Evolutionary conservation across 2,329 filamentous ascomycete genomes (phyloP).

Genomic region (Aureobasidium sp.): DNA sequence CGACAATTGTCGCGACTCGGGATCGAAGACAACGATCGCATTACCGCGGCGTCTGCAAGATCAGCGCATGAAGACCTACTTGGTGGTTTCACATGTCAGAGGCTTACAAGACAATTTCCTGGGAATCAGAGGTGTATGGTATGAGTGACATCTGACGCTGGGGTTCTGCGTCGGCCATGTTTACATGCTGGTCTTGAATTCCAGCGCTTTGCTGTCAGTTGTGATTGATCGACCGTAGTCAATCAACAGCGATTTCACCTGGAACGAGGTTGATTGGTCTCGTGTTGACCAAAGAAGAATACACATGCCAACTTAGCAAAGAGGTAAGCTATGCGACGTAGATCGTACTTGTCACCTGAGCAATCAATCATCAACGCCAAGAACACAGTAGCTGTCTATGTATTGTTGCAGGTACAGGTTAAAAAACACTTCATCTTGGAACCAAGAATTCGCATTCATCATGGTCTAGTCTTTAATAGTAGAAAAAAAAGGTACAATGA

Average conservation of each 20-base stretch:
- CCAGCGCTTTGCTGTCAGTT: background rate
- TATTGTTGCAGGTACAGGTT: background rate
- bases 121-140: conserved; percentile 64
- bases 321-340: background rate
- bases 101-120: conserved; percentile 55
- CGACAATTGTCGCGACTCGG: conserved; percentile 73
- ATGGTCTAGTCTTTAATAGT: background rate
- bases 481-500: background rate
- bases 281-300: background rate
- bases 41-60: conserved; percentile 73
- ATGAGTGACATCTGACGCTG: conserved; percentile 58
- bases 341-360: conserved; percentile 3
- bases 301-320: background rate
- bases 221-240: background rate
- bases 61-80: conserved; percentile 9
- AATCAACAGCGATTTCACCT: too few species aligned
- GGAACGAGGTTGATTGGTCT: background rate
- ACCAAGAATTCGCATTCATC: background rate
- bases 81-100: background rate
- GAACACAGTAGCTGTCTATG: background rate
- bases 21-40: conserved; percentile 86
- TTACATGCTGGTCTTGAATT: background rate
- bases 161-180: conserved; percentile 19
- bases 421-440: background rate
- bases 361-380: conserved; percentile 1